Evolutionary conservation across 2,329 filamentous ascomycete genomes (phyloP).

Genomic region (Cladosporium sp.): DNA sequence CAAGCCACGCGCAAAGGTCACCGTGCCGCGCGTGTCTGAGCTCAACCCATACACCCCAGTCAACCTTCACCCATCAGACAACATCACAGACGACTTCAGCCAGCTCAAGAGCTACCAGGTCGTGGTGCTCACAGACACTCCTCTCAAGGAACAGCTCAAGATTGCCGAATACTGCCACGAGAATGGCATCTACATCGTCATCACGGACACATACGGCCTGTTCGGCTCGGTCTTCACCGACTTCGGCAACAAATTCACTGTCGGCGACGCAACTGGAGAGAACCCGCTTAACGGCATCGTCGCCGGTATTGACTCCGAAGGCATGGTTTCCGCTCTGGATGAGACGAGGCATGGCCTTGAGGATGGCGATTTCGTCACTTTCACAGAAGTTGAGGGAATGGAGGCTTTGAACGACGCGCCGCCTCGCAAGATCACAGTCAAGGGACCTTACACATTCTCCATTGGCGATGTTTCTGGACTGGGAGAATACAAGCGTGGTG

Average conservation of each 20-base stretch:
- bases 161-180: conserved; percentile 93
- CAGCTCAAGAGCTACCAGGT: conserved; percentile 90
- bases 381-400: conserved; percentile 91
- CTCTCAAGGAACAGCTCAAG: conserved; percentile 74
- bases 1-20: conserved; percentile 84
- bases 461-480: conserved; percentile 89
- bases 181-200: conserved; percentile 87
- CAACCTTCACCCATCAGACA: conserved; percentile 64
- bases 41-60: conserved; percentile 96
- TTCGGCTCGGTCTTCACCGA: conserved; percentile 97
- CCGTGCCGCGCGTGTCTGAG: conserved; percentile 85
- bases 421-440: conserved; percentile 88
- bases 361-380: conserved; percentile 95
- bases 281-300: conserved; percentile 84
- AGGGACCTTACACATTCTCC: conserved; percentile 93
- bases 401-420: conserved; percentile 79
- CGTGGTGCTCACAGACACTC: conserved; percentile 83
- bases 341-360: conserved; percentile 93
- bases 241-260: conserved; percentile 90
- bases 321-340: conserved; percentile 87
- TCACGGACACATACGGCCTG: conserved; percentile 86
- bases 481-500: conserved; percentile 83
- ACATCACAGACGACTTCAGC: conserved; percentile 72
- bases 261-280: conserved; percentile 88
- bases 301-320: conserved; percentile 84